A percentile compares a stretch with the other conserved stretches of the same genome.
These are phyloP conservation scores for Apiospora pterosperma DNA, from an alignment of 2,329 filamentous ascomycete species.

Conservation along the genomic window DNA sequence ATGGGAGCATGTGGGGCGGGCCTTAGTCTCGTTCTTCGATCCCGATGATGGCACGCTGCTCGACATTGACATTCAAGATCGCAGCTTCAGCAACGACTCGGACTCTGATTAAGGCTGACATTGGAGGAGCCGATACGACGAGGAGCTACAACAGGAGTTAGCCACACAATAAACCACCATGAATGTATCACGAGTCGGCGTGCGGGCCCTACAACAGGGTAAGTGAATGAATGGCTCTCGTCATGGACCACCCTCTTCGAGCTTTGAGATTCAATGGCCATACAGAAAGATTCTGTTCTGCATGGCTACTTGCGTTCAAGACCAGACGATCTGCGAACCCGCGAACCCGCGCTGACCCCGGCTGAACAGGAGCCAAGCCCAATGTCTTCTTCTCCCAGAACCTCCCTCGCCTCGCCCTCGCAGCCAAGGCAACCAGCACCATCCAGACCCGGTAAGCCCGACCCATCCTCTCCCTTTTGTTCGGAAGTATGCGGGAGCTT, in stretches of 20 bases:
- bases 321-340: not conserved
- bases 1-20: conserved; percentile 1
- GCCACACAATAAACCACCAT: conserved; percentile 31
- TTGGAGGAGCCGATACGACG: not conserved
- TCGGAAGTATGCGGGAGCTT: not conserved
- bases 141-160: conserved; percentile 4
- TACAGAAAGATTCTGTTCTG: not conserved
- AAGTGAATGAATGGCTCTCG: conserved; percentile 22
- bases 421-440: conserved; percentile 35
- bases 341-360: conserved; percentile 7
- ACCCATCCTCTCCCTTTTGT: not conserved
- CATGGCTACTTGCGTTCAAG: not conserved
- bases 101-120: not conserved
- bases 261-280: not conserved
- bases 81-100: not conserved
- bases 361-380: conserved; percentile 34
- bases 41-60: conserved; percentile 2
- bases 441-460: conserved; percentile 44
- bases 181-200: conserved; percentile 55
- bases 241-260: not conserved
- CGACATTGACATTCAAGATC: not conserved
- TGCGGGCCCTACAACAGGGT: conserved; percentile 59
- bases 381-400: conserved; percentile 45
- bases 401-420: conserved; percentile 43
- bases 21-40: not conserved